Conservation (phyloP, 2,329 filamentous ascomycete genomes). For the Sporothrix sp. region DNA sequence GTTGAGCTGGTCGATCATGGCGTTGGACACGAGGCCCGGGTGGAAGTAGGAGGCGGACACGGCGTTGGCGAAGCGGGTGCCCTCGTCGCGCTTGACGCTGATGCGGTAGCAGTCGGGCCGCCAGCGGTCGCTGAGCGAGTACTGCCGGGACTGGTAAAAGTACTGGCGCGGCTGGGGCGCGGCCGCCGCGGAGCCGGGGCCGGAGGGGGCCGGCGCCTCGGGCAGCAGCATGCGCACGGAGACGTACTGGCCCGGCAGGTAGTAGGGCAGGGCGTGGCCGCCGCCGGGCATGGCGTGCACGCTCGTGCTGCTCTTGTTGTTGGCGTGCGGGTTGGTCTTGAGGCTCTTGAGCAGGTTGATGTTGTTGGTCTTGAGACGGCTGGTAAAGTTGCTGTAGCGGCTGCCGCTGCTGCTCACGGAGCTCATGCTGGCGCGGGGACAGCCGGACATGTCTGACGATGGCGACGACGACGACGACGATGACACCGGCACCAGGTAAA, state of each 20-base stretch:
- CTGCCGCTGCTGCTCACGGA: conserved; percentile 6
- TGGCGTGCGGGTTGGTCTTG: conserved; percentile 18
- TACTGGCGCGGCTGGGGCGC: conserved; percentile 30
- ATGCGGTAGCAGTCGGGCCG: conserved; percentile 51
- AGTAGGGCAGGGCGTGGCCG: conserved; percentile 48
- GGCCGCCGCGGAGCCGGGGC: not conserved
- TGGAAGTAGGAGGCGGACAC: conserved; percentile 38
- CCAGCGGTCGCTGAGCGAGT: conserved; percentile 60
- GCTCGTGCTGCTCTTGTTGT: conserved; percentile 18
- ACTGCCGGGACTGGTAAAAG: conserved; percentile 58
- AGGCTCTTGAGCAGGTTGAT: conserved; percentile 1
- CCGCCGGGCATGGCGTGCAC: not conserved
- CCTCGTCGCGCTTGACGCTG: conserved; percentile 58
- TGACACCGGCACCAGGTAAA: conserved; percentile 52
- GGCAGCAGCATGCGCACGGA: conserved; percentile 52
- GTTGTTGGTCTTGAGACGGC: conserved; percentile 9
- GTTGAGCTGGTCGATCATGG: conserved; percentile 52
- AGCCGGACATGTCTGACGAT: not conserved
- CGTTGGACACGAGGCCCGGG: conserved; percentile 59
- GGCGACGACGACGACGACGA: not conserved
- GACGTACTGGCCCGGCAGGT: conserved; percentile 63
- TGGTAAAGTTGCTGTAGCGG: conserved; percentile 6
- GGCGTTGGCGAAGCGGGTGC: conserved; percentile 34
- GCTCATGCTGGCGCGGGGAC: not conserved
- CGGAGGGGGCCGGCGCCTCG: not conserved